phyloP scores from a whole-genome alignment of 305 asterid species.

The Fraxinus albicans region DNA sequence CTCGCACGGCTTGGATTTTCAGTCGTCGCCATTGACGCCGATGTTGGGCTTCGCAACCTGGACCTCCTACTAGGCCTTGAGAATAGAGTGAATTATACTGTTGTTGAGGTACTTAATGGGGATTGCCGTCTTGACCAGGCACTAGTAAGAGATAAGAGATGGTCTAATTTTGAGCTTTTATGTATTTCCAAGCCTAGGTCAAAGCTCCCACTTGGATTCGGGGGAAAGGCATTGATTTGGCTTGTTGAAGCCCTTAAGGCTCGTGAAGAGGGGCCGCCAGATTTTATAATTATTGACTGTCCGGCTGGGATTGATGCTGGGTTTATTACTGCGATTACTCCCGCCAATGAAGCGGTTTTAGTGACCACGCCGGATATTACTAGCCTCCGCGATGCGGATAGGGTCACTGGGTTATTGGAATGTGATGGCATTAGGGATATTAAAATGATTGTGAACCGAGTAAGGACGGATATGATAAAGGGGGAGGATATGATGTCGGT shows the following conservation, averaged over 20 bases:
- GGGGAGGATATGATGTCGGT: conserved; percentile 62
- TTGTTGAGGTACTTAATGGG: conserved; percentile 49
- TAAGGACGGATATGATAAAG: conserved; percentile 51
- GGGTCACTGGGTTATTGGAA: conserved; percentile 51
- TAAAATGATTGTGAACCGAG: conserved; percentile 53
- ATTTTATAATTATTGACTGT: conserved; percentile 48
- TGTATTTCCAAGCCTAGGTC: conserved; percentile 53
- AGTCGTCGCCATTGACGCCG: conserved; percentile 50
- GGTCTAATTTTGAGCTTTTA: conserved; percentile 46
- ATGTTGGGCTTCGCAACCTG: conserved; percentile 53
- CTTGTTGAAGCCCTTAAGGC: conserved; percentile 42
- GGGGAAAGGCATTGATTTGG: conserved; percentile 46
- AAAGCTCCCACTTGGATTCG: conserved; percentile 43
- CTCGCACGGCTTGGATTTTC: conserved; percentile 48
- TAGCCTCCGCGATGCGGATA: conserved; percentile 46
- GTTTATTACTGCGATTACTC: conserved; percentile 50
- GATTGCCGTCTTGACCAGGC: conserved; percentile 58
- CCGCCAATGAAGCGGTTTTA: conserved; percentile 48
- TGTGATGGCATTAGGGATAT: conserved; percentile 51
- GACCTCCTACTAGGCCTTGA: conserved; percentile 49
- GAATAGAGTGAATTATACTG: conserved; percentile 50
- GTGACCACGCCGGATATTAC: conserved; percentile 56
- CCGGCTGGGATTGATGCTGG: conserved; percentile 59
- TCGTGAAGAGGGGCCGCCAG: conserved; percentile 40
- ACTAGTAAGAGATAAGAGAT: conserved; percentile 45